phyloP scores from a whole-genome alignment of 257 asterid species.

The Solanum pinnatisectum region DNA sequence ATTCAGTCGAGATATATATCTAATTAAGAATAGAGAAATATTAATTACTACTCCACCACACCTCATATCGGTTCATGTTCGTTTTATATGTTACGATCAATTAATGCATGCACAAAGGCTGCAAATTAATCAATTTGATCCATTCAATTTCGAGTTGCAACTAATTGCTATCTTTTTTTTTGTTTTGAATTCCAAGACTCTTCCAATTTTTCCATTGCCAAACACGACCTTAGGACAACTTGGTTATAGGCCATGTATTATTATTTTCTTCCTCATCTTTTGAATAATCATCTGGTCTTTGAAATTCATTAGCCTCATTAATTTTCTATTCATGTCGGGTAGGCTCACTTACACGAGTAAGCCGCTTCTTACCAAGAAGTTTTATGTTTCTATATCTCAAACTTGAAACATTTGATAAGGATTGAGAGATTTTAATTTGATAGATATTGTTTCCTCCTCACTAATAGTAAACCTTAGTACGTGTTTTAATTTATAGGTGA shows the following conservation, averaged over 20 bases:
- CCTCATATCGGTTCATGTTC: no score
- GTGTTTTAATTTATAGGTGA: background rate
- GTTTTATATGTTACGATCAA: background rate
- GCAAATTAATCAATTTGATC: background rate
- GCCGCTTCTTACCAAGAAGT: background rate
- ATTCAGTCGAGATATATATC: background rate
- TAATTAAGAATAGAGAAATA: no score
- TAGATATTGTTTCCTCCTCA: background rate
- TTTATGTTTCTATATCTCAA: background rate
- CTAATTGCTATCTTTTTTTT: background rate
- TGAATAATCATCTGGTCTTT: background rate
- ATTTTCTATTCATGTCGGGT: background rate
- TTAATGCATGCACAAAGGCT: background rate
- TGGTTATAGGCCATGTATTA: background rate
- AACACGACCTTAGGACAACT: background rate
- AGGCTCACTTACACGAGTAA: background rate
- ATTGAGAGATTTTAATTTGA: background rate
- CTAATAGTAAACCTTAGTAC: no score
- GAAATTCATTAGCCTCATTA: background rate
- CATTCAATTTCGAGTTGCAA: background rate
- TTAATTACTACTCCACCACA: no score
- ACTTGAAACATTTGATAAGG: accelerated
- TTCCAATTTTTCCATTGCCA: background rate
- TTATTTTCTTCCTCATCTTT: background rate
- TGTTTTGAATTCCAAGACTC: background rate